These are phyloP conservation scores for Peronospora farinosa DNA, from an alignment of 352 stramenopile species.

Conservation along the genomic window DNA sequence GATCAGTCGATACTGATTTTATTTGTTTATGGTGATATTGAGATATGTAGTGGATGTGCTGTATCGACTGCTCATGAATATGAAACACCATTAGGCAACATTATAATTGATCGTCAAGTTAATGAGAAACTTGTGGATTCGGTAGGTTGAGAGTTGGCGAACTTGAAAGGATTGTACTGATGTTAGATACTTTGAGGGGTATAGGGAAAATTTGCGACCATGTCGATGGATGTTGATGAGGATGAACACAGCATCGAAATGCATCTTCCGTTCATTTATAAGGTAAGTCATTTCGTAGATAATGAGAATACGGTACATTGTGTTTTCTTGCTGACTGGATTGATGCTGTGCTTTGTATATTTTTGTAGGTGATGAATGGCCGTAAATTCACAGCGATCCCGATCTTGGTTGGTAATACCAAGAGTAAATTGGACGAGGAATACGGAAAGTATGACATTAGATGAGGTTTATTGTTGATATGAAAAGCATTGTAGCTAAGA, in stretches of 20 bases:
- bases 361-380: conserved; percentile 50
- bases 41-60: conserved; percentile 54
- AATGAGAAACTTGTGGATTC: conserved; percentile 84
- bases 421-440: conserved; percentile 64
- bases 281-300: conserved; percentile 32
- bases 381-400: conserved; percentile 87
- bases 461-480: neutral
- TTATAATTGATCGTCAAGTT: conserved; percentile 88
- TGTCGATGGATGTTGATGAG: conserved; percentile 88
- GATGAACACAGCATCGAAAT: conserved; percentile 96
- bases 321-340: neutral
- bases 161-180: neutral
- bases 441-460: conserved; percentile 67
- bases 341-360: neutral
- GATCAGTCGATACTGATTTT: too few relatives aligned
- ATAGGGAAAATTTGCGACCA: conserved; percentile 68
- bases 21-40: neutral
- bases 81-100: conserved; percentile 92
- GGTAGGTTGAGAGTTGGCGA: conserved; percentile 22
- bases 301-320: too few relatives aligned
- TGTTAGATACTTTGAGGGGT: neutral
- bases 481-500: neutral
- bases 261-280: conserved; percentile 93
- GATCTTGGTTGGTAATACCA: conserved; percentile 95
- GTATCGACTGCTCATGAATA: conserved; percentile 82